Conservation (phyloP, 805 yeast genomes). For the Wickerhamomyces tratensis region DNA sequence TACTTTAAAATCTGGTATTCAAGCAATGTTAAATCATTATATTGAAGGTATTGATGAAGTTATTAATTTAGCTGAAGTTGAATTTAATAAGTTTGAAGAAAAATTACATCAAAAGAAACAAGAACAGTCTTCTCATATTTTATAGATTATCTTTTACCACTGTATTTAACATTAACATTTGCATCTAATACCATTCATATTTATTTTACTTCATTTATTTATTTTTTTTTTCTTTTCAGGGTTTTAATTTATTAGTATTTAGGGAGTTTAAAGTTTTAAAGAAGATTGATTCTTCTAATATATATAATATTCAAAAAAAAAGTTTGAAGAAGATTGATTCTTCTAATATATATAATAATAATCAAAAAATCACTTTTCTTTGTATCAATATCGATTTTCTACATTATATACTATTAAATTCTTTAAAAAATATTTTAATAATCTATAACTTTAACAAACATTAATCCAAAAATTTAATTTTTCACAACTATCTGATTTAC, state of each 20-base stretch:
- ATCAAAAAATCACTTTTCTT: no score
- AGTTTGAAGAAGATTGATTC: no score
- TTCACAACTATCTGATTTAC: neutral
- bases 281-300: no score
- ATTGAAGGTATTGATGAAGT: constrained; percentile 92
- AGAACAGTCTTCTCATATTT: constrained; percentile 3
- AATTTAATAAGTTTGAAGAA: constrained; percentile 19
- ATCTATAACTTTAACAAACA: neutral
- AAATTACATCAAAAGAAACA: constrained; percentile 8
- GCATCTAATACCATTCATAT: neutral
- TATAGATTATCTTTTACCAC: no score
- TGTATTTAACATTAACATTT: no score
- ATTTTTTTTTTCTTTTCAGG: neutral
- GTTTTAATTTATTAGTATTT: no score
- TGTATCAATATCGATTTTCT: no score
- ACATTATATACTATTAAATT: no score
- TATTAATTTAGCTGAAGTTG: constrained; percentile 23
- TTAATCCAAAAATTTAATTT: neutral
- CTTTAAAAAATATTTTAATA: constrained; percentile 2
- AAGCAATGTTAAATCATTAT: constrained; percentile 93
- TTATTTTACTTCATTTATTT: neutral
- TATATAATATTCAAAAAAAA: no score
- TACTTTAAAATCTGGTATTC: constrained; percentile 91
- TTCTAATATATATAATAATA: no score
- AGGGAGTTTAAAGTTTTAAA: no score